These are phyloP conservation scores for Imleria badia DNA, from an alignment of 768 basidiomycete genomes.

Conservation along the genomic window DNA sequence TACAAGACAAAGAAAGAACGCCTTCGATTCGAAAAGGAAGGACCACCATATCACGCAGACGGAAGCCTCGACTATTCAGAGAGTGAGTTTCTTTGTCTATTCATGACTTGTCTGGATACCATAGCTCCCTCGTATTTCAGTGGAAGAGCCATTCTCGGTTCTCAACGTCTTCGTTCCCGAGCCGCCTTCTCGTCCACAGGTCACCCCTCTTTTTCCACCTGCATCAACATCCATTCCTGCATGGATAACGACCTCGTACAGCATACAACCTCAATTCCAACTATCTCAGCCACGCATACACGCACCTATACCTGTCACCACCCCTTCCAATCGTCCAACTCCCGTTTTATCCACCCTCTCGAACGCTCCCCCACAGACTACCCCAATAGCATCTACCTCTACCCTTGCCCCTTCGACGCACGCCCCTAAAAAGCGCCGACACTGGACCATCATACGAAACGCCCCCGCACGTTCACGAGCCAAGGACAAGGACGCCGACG, in stretches of 20 bases:
- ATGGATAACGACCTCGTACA: neutral
- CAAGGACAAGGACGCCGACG: slow-evolving; percentile 54
- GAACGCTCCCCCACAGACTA: neutral
- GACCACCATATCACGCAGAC: slow-evolving; percentile 67
- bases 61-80: slow-evolving; percentile 78
- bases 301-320: slow-evolving; percentile 29
- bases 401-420: neutral
- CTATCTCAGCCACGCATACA: slow-evolving; percentile 12
- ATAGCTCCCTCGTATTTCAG: slow-evolving; percentile 34
- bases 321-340: slow-evolving; percentile 20
- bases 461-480: slow-evolving; percentile 45
- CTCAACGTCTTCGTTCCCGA: slow-evolving; percentile 65
- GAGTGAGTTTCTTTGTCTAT: slow-evolving; percentile 42
- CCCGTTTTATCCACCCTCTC: slow-evolving; percentile 17
- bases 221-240: slow-evolving; percentile 23
- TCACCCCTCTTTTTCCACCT: slow-evolving; percentile 58
- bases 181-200: slow-evolving; percentile 49
- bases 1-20: slow-evolving; percentile 83
- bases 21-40: slow-evolving; percentile 71
- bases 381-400: neutral
- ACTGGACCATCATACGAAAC: slow-evolving; percentile 63
- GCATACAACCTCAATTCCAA: neutral
- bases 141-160: slow-evolving; percentile 77
- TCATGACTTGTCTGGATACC: neutral
- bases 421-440: slow-evolving; percentile 40